These are phyloP conservation scores for Hypoxylon sp. DNA, from an alignment of 2,329 filamentous ascomycete genomes.

Conservation along the genomic window DNA sequence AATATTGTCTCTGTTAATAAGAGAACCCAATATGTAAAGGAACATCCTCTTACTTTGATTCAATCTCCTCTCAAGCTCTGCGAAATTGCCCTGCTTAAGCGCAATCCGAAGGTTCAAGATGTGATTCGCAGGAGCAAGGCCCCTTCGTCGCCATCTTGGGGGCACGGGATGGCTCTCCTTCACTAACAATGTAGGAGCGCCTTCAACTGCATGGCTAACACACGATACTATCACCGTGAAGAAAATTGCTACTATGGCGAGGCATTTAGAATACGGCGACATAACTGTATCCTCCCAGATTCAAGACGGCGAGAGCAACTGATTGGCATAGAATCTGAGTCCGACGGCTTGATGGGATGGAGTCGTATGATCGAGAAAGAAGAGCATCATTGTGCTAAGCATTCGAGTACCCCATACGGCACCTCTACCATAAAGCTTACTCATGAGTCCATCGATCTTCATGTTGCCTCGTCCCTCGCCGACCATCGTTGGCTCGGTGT, in stretches of 20 bases:
- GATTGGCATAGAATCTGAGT: background rate
- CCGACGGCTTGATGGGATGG: background rate
- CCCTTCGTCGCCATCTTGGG: background rate
- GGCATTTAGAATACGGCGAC: background rate
- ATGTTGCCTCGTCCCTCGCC: background rate
- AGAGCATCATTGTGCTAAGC: background rate
- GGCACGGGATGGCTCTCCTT: background rate
- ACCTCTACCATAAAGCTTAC: background rate
- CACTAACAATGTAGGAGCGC: background rate
- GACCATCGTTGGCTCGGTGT: background rate
- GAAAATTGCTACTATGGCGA: constrained; percentile 9
- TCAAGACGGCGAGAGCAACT: background rate
- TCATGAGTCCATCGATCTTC: background rate
- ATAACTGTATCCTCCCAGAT: background rate
- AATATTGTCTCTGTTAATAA: background rate
- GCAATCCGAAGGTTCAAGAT: background rate
- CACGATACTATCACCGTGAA: constrained; percentile 2
- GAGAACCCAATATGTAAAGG: background rate
- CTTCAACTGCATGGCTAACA: constrained; percentile 4
- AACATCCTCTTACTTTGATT: background rate
- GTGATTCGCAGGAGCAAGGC: background rate
- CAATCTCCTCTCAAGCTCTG: background rate
- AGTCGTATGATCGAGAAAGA: background rate
- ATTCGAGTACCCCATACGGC: background rate
- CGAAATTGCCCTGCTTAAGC: background rate